Base-by-base conservation (phyloP, 176 grass and related monocot species). In the Zea luxurians region DNA sequence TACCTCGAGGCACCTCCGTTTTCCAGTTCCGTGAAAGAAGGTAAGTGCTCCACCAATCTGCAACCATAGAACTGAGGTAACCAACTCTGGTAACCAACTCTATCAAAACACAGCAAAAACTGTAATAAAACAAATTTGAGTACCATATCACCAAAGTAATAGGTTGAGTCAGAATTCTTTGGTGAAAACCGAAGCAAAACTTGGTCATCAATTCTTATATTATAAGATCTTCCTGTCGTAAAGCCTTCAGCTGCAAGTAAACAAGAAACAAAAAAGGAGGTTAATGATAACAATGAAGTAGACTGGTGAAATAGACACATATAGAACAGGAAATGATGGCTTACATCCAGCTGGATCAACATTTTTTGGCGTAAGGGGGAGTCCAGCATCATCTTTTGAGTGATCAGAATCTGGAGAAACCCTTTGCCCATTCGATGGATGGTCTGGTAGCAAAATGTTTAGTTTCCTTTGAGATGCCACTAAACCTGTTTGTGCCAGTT, bases 101-200 rank as follows among this genome's bases (percentile, higher is more conserved):
- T 73, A 81, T 66, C 60, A 58, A 21, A 9, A 79, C 15, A 66
- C 16, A 71, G 47, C 60, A 64, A 49, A 3, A 57, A 47, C 62
- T 48, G 37, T 12, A 77, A 62, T 34, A 40, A 71, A 80, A 76
- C 13, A 77, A 70, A 67, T 78, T 83, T 61, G 18, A 77, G 52
- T 88, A 99, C 96, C 96, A 91, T 90, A 90, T 99, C 96, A 54
- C 96, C 92, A 69, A 99, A 99, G 76, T 99, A 99, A 84, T 92
- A 95, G 55, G 90, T 99, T 84, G 96, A 93, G 50, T 99, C 90
- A 10, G 92, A 95, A 71, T 99, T 99, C 76, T 92, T 99, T 17
- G 96, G 96, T 48, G 90, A 95, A 70, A 99, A 99, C 16, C 90
- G 86, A 85, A 99, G 96, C 85, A 95, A 91, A 46, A 91, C 86